A percentile compares a stretch with the other conserved stretches of the same genome.
These are phyloP conservation scores for Sugiyamaella paludigena DNA, from an alignment of 1,139 yeast genomes.

Conservation along the genomic window DNA sequence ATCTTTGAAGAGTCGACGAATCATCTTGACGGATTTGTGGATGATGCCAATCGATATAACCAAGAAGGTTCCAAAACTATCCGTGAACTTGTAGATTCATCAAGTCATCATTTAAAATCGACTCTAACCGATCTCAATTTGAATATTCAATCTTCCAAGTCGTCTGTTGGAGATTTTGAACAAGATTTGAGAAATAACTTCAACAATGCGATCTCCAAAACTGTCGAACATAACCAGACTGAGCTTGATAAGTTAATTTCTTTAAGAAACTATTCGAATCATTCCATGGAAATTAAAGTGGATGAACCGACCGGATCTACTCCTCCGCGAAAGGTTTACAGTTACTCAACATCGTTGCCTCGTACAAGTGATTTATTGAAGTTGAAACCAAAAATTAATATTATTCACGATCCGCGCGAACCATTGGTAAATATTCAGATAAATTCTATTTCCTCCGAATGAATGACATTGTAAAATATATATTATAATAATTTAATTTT, in stretches of 20 bases:
- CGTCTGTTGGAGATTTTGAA: constrained; percentile 2
- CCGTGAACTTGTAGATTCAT: too few relatives aligned
- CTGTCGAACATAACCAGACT: constrained; percentile 1
- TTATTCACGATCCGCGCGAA: constrained; percentile 1
- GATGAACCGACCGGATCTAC: not conserved
- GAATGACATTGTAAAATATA: not conserved
- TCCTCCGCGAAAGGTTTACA: constrained; percentile 5
- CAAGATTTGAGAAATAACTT: constrained; percentile 1
- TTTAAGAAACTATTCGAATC: not conserved
- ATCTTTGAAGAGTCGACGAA: too few relatives aligned
- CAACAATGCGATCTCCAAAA: not conserved
- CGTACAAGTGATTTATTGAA: not conserved
- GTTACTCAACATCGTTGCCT: not conserved
- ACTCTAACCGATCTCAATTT: not conserved
- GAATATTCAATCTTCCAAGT: not conserved
- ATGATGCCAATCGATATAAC: too few relatives aligned
- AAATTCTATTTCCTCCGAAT: not conserved
- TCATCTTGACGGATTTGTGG: too few relatives aligned
- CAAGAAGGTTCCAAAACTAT: too few relatives aligned
- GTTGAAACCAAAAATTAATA: not conserved
- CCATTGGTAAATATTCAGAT: constrained; percentile 2
- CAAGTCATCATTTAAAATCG: too few relatives aligned
- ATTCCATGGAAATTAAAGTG: not conserved
- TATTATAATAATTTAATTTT: not conserved
- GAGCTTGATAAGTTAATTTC: not conserved